Evolutionary conservation across 768 basidiomycete species (phyloP), one percentile per base, ranked within the genome.

Genomic region (Rickenella mellea): DNA sequence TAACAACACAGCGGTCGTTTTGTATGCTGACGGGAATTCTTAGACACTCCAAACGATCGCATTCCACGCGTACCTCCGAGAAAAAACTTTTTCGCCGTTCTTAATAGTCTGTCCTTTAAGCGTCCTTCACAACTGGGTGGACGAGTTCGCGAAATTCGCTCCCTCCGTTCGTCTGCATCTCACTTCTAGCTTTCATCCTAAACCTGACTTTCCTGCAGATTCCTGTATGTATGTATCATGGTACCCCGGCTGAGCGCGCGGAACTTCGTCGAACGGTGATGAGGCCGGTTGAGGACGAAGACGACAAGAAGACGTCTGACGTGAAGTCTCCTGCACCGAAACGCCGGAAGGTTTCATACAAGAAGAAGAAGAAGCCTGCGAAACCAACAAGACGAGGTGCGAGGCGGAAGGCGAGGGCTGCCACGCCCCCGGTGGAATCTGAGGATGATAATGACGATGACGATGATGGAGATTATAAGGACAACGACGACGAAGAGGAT

Each of bases 21-120:
- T 14, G 38, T 27, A 29, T 33, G 48, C 50, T 53, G 25, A 54
- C 29, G 22, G 10, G n/a, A n/a, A n/a, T 43, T 19, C 45, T 45
- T 45, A 96, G 87, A 99, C 96, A 0, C 70, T 98, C 0, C 96
- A 99, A 70, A 87, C 81, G 0, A 99, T 99, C 32, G 78, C 93
- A 0, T 96, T 98, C 59, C 77, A 88, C 45, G 93, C 93, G 0
- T 83, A 92, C 60, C 70, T 99, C 1, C 80, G 89, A 24, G 81
- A 85, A 43, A 69, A 76, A 4, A 76, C 83, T 35, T 70, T 69
- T 45, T 73, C 75, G 12, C 87, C 89, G 0, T 86, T 93, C 60
- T 71, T 99, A 20, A 63, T 99, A 43, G 90, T 97, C 15, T 91
- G 89, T 48, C 96, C 96, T 0, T 74, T 98, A 1, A 90, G 89